Percentiles rank a stretch among this genome's conserved stretches.
Conservation (phyloP, 768 basidiomycete species). For the Boletus rubescentipes region DNA sequence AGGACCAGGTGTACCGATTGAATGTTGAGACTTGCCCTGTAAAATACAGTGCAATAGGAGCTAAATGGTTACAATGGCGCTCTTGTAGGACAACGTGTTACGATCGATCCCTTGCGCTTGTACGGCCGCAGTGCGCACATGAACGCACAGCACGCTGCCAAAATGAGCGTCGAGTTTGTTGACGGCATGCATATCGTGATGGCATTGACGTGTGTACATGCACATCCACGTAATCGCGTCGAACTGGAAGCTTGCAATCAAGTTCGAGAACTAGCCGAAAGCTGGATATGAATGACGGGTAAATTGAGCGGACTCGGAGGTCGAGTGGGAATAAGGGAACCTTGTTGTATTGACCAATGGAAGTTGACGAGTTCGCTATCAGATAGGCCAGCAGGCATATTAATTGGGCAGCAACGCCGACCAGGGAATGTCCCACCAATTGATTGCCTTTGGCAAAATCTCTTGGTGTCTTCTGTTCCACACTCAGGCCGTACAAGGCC, state of each 20-base stretch:
- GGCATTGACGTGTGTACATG: slow-evolving; percentile 27
- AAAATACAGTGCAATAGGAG: slow-evolving; percentile 53
- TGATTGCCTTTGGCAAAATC: slow-evolving; percentile 39
- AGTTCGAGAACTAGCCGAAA: slow-evolving; percentile 28
- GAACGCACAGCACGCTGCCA: slow-evolving; percentile 13
- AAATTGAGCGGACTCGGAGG: slow-evolving; percentile 18
- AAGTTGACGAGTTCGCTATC: slow-evolving; percentile 50
- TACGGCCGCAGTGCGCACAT: slow-evolving; percentile 11
- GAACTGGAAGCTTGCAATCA: slow-evolving; percentile 29
- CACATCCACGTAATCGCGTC: slow-evolving; percentile 37
- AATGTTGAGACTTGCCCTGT: slow-evolving; percentile 56
- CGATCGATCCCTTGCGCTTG: slow-evolving; percentile 42
- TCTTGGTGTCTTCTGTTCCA: slow-evolving; percentile 47
- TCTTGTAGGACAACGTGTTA: slow-evolving; percentile 46
- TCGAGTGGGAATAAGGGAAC: slow-evolving; percentile 24
- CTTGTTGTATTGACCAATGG: slow-evolving; percentile 42
- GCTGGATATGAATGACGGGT: slow-evolving; percentile 7
- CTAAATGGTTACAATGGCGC: slow-evolving; percentile 66
- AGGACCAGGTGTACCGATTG: slow-evolving; percentile 39
- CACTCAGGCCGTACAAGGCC: slow-evolving; percentile 45
- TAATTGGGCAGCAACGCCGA: slow-evolving; percentile 52
- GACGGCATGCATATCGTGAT: slow-evolving; percentile 9
- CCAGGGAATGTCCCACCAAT: slow-evolving; percentile 33
- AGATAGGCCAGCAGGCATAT: slow-evolving; percentile 51
- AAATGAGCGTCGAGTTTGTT: slow-evolving; percentile 3